A percentile compares a stretch with the other conserved stretches of the same genome.
Conservation (phyloP, 768 basidiomycete species). For the Hericium coralloides region DNA sequence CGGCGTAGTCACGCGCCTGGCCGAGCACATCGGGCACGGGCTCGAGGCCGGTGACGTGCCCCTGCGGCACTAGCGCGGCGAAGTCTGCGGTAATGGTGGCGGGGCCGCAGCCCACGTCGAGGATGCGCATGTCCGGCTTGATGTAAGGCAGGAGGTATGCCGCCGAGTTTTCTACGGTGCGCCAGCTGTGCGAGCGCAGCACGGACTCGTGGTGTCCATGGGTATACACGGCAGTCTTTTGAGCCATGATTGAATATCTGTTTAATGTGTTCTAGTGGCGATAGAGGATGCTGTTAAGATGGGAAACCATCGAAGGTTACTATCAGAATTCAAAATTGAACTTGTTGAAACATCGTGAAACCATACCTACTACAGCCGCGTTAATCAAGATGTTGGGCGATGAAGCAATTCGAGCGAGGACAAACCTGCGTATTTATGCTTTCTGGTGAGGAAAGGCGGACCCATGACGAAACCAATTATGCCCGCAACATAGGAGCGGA, state of each 20-base stretch:
- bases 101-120: slow-evolving; percentile 46
- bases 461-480: too few relatives aligned
- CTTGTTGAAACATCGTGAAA: too few relatives aligned
- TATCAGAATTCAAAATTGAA: too few relatives aligned
- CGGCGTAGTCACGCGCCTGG: slow-evolving; percentile 24
- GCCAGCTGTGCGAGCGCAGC: slow-evolving; percentile 15
- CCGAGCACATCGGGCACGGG: slow-evolving; percentile 24
- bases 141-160: slow-evolving; percentile 30
- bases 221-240: neutral
- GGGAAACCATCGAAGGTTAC: too few relatives aligned
- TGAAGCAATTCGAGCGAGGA: too few relatives aligned
- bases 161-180: slow-evolving; percentile 34
- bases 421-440: too few relatives aligned
- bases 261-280: too few relatives aligned
- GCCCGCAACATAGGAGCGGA: too few relatives aligned
- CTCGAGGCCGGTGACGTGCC: slow-evolving; percentile 37
- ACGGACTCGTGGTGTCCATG: neutral
- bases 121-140: slow-evolving; percentile 29
- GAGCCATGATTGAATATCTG: neutral
- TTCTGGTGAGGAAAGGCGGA: too few relatives aligned
- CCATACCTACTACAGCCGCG: too few relatives aligned
- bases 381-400: too few relatives aligned
- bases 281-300: too few relatives aligned
- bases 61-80: slow-evolving; percentile 30
- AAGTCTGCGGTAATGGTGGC: slow-evolving; percentile 41